Evolutionary conservation across 768 basidiomycete species (phyloP), one percentile per base, ranked within the genome.

Genomic region (Naganishia friedmannii): DNA sequence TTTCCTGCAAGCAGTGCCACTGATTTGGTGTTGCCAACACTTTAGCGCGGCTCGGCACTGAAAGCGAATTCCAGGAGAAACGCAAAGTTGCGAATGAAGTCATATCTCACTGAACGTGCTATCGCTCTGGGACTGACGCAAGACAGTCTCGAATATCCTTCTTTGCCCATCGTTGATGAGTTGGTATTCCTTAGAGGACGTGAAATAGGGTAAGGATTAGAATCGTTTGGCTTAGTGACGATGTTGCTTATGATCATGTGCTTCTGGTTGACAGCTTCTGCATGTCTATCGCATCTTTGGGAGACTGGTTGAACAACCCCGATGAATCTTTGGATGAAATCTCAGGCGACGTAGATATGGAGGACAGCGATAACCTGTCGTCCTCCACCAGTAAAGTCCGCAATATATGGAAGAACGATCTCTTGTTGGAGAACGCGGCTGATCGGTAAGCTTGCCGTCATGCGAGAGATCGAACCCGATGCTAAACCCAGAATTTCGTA

Each of bases 321-420:
- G 69, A 48, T 9, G 53, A 65, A 31, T 7, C 34, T 31, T 53
- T 34, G 21, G 32, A 51, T n/a, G 69, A 23, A 8, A 23, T 21
- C 12, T 56, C 31, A 6, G 23, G n/a, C 10, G 65, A 65, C 21
- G 55, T 69, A 21, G 39, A 26, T 56, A 23, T 45, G 28, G 65
- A 70, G 23, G 54, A 51, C n/a, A 45, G 21, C 2, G 21, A n/a
- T 31, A 53, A 51, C 31, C 23, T 45, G 23, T 37, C 10, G 19
- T 55, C 67, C 3, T 45, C 54, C 4, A 23, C 21, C 32, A 63
- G 60, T 42, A 63, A 63, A 45, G 23, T 63, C 32, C 53, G 67
- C 7, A 66, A 65, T 39, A 70, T 70, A 21, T 67, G 55, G 55
- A 70, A 55, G 9, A 53, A 55, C 13, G 70, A 70, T 51, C 70